These are phyloP conservation scores for Dalbergia cochinchinensis DNA, from an alignment of 306 rosid genomes.

Conservation along the genomic window DNA sequence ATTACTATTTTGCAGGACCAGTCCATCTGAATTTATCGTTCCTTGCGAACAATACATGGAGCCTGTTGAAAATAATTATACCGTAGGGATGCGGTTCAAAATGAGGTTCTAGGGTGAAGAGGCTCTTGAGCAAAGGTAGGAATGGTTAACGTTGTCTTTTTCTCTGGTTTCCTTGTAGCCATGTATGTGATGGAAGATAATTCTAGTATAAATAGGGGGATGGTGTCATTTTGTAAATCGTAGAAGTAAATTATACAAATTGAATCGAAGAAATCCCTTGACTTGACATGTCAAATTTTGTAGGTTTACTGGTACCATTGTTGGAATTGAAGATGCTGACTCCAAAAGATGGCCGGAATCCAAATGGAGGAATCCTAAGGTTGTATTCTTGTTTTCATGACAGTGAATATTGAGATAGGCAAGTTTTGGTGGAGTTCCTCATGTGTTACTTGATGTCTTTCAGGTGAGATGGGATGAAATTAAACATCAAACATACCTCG, in stretches of 20 bases:
- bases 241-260: no score
- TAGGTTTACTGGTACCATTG: conserved; percentile 91
- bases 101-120: conserved; percentile 99
- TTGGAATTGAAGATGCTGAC: conserved; percentile 89
- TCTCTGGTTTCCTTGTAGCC: not conserved
- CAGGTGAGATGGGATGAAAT: conserved; percentile 99
- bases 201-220: no score
- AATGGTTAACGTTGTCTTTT: conserved; percentile 10
- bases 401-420: conserved; percentile 15
- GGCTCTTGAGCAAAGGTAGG: conserved; percentile 96
- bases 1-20: conserved; percentile 66
- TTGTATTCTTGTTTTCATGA: conserved; percentile 41
- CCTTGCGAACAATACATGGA: conserved; percentile 91
- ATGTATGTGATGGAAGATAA: no score
- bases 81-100: conserved; percentile 94
- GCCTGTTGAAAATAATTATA: conserved; percentile 69
- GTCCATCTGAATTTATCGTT: conserved; percentile 94
- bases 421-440: conserved; percentile 24
- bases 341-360: conserved; percentile 79
- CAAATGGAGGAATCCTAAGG: conserved; percentile 98
- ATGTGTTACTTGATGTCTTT: conserved; percentile 37
- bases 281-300: not conserved
- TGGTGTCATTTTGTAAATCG: no score
- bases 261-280: not conserved
- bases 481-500: conserved; percentile 87